Base-by-base conservation (phyloP, 257 asterid genomes). In the Mentha longifolia region DNA sequence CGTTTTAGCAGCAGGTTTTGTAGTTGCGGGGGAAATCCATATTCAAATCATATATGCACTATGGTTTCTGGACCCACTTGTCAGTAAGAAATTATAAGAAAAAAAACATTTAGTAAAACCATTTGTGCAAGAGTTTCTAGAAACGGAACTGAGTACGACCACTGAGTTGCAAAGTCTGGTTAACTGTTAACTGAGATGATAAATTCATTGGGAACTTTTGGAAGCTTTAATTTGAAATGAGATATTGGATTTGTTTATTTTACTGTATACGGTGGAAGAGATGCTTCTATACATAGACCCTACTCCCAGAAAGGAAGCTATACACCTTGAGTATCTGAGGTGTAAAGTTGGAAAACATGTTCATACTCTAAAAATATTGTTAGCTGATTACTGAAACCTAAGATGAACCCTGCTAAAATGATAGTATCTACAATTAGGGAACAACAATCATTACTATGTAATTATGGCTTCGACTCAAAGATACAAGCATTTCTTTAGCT, bases 361-460 rank as follows among this genome's bases (percentile, higher is more conserved):
- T 17, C 33, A 14, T 31, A 55, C 22, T 31, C 43, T 5, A 47
- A 51, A 67, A 20, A 56, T 62, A 61, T 4, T 37, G 50, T 63
- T 63, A 59, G 39, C 37, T 59, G 67, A 65, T 41, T 47, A 17
- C n/a, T 54, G 57, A 63, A 63, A 66, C 56, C 47, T 63, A 22
- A 37, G 52, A 25, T 20, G 6, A 60, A 22, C 31, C 46, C 50
- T 43, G 61, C 17, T 15, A 22, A 37, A 49, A 58, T 46, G 45
- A 64, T 16, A 39, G 71, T 35, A 55, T 45, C 39, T 59, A 17
- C 41, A 16, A 46, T 30, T 42, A 16, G n/a, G 30, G 35, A 71
- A 67, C 59, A 65, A 49, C 64, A 52, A 64, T 46, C 31, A 69
- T 59, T 45, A 57, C 45, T 10, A 68, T 68, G 55, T 64, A 73